phyloP scores from a whole-genome alignment of 169 alveolate species.

The Blepharisma undulans region DNA sequence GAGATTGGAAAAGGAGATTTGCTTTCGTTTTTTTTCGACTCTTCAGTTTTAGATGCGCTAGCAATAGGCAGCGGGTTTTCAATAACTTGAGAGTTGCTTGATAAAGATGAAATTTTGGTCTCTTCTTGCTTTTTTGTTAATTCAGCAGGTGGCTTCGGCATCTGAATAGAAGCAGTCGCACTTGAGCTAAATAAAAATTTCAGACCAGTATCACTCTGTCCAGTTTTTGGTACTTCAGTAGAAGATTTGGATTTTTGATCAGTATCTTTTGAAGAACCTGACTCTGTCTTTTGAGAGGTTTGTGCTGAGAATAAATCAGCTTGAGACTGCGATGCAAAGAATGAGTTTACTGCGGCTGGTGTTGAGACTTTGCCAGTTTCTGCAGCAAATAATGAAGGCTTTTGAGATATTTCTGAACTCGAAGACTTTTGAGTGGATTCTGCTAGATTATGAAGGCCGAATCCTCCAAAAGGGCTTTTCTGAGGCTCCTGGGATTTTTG shows the following conservation, averaged over 20 bases:
- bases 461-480: neutral
- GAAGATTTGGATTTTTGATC: neutral
- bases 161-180: neutral
- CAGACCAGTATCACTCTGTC: neutral
- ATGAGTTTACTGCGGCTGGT: neutral
- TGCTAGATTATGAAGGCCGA: too few relatives aligned
- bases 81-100: neutral
- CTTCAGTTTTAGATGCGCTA: neutral
- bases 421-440: neutral
- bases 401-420: neutral
- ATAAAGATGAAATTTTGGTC: neutral
- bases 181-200: neutral
- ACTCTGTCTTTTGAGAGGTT: neutral
- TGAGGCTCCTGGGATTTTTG: neutral
- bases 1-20: neutral
- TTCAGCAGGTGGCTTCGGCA: neutral
- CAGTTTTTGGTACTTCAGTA: neutral
- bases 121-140: neutral
- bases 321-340: neutral
- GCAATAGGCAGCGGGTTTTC: too few relatives aligned
- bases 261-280: neutral
- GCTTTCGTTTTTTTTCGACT: neutral
- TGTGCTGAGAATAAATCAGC: neutral
- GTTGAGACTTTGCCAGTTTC: neutral
- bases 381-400: neutral